These are phyloP conservation scores for Colletotrichum aenigma DNA, from an alignment of 2,329 filamentous ascomycete species.

Conservation along the genomic window DNA sequence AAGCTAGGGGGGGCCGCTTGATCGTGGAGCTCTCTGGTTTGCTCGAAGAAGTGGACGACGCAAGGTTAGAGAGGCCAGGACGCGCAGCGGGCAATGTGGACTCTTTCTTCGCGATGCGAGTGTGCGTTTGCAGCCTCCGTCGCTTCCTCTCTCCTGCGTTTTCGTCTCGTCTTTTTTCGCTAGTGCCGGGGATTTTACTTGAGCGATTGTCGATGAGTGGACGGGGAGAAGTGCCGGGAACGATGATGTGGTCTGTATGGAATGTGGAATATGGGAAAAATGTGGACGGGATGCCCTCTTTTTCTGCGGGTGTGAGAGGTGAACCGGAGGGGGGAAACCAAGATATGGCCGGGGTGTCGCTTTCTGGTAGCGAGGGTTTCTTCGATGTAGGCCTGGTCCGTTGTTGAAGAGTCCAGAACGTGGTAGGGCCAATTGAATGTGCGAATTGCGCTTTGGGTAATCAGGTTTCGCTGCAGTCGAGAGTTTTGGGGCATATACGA, in stretches of 20 bases:
- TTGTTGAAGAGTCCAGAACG: background rate
- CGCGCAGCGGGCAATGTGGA: background rate
- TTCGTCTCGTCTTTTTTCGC: background rate
- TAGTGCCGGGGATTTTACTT: background rate
- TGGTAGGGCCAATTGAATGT: background rate
- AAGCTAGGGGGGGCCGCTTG: background rate
- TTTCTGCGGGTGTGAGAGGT: background rate
- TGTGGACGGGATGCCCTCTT: background rate
- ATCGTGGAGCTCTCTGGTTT: background rate
- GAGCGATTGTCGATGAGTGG: background rate
- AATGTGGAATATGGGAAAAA: conserved; percentile 3
- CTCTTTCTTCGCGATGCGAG: background rate
- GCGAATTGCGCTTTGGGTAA: background rate
- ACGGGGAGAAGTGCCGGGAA: background rate
- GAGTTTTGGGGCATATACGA: background rate
- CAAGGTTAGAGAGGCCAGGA: background rate
- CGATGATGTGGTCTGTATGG: background rate
- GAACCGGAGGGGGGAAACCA: background rate
- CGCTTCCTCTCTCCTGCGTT: background rate
- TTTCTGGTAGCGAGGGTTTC: background rate
- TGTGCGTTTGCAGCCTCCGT: background rate
- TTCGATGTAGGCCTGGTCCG: background rate
- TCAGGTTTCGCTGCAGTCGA: background rate
- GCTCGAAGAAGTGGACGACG: background rate
- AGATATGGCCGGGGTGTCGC: background rate